Base-by-base conservation (phyloP, 768 basidiomycete genomes). In the Naganishia onofrii region DNA sequence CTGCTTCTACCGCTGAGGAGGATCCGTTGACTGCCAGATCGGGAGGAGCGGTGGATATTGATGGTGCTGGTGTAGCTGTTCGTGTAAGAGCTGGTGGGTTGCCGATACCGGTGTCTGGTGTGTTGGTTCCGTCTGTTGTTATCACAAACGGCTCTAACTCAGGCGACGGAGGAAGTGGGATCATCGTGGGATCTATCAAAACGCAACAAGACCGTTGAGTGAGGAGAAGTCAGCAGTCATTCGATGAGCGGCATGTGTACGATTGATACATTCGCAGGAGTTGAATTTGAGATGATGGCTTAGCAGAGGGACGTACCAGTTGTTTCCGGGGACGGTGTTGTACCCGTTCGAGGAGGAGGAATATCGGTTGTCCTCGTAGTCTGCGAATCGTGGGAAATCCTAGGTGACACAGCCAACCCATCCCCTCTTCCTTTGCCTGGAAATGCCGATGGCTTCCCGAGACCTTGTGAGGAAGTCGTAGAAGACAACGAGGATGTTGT, bases 151-250 rank as follows among this genome's bases (percentile, higher is more conserved):
- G 70, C n/a, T n/a, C 29, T 13, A 70, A 21, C 32, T 48, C 55
- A 26, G 70, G 70, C 29, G 70, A 70, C 17, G 65, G 70, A 15
- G 70, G 70, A 9, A 70, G 65, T 1, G 70, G 70, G 21, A 70
- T 60, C n/a, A 26, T 44, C n/a, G 65, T 65, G 4, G 70, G 70
- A 34, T 70, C 70, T 53, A 29, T 2, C 36, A 12, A 6, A 5
- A 12, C 6, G 36, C 12, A 36, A 36, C 6, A 12, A 12, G 12
- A 36, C 36, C 36, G 36, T 36, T 12, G 36, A 36, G 36, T 12
- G 36, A 36, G 36, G 36, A 36, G 36, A n/a, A 36, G 36, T 36
- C 36, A 36, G 36, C 12, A n/a, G n/a, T n/a, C n/a, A n/a, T n/a
- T n/a, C n/a, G n/a, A n/a, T n/a, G n/a, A n/a, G n/a, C n/a, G n/a